Evolutionary conservation across 2,329 filamentous ascomycete species (phyloP).

Genomic region (Fusarium sp.): DNA sequence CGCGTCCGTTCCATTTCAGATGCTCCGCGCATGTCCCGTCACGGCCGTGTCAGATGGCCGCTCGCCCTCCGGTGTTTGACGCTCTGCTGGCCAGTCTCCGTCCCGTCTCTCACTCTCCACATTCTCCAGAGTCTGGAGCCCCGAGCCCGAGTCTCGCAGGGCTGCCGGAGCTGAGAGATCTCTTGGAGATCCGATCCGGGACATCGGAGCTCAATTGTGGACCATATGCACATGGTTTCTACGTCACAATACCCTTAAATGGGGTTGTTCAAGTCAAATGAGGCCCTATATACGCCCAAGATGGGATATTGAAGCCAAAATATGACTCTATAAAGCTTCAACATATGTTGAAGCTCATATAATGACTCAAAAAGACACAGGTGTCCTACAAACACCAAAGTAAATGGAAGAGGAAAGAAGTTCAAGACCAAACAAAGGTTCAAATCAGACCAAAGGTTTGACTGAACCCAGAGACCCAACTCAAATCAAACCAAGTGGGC

Average conservation of each 20-base stretch:
- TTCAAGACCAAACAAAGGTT: not conserved
- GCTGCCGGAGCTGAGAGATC: slow-evolving; percentile 20
- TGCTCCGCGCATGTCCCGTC: slow-evolving; percentile 17
- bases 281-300: slow-evolving; percentile 4
- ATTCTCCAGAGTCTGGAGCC: slow-evolving; percentile 14
- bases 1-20: slow-evolving; percentile 21
- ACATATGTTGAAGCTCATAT: not conserved
- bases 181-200: slow-evolving; percentile 20
- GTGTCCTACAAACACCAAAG: slow-evolving; percentile 10
- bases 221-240: slow-evolving; percentile 28
- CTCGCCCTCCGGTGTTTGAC: slow-evolving; percentile 8
- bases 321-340: not conserved
- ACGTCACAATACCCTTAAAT: slow-evolving; percentile 31
- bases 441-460: not conserved
- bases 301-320: not conserved
- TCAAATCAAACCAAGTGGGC: not conserved
- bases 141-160: slow-evolving; percentile 24
- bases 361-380: not conserved
- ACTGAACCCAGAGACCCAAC: not conserved
- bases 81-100: slow-evolving; percentile 8
- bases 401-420: not conserved
- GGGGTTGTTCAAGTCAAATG: slow-evolving; percentile 21
- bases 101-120: slow-evolving; percentile 26
- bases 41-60: slow-evolving; percentile 9
- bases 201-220: slow-evolving; percentile 33